Evolutionary conservation across 768 basidiomycete genomes (phyloP), one percentile per base, ranked within the genome.

Genomic region (Neoboletus brunneissimus): DNA sequence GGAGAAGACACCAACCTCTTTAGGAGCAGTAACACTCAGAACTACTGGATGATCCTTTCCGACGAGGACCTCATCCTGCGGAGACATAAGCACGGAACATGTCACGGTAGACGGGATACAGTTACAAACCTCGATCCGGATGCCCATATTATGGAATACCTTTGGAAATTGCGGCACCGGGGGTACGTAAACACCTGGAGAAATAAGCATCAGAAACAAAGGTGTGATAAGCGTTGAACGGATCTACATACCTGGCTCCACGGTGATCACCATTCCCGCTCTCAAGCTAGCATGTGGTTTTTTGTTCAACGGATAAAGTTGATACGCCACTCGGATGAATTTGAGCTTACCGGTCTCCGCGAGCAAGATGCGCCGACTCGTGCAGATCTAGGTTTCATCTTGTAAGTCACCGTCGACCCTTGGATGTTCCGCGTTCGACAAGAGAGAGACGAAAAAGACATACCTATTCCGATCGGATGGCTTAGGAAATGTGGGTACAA

Each of bases 401-500:
- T 45, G 8, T 64, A 12, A 49, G 62, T 51, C 56, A 42, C 42
- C 46, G 55, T 60, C 44, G 51, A 23, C 31, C 54, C 37, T 58
- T 40, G 43, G 27, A 54, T 47, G 38, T 44, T 45, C 44, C 41
- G 47, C 31, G 27, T 18, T 22, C 38, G 42, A 34, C 22, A 43
- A 43, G 16, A 35, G 27, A 29, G 55, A 50, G 43, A 32, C 35
- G 46, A 51, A 35, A 35, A 53, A 27, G 47, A 72, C 83, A 48
- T 47, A 88, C 90, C 89, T 48, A 97, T 86, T 7, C 97, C 97
- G 37, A 98, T 87, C 8, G 91, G 89, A 75, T 99, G 97, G 27
- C 90, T 85, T 46, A 99, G 71, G 60, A 86, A 93, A 76, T 99
- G 97, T 1, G 97, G 97, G 67, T 98, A 99, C 63, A 99, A 71